These are phyloP conservation scores for Clarireedia hainanense DNA, from an alignment of 2,329 filamentous ascomycete species.

Conservation along the genomic window DNA sequence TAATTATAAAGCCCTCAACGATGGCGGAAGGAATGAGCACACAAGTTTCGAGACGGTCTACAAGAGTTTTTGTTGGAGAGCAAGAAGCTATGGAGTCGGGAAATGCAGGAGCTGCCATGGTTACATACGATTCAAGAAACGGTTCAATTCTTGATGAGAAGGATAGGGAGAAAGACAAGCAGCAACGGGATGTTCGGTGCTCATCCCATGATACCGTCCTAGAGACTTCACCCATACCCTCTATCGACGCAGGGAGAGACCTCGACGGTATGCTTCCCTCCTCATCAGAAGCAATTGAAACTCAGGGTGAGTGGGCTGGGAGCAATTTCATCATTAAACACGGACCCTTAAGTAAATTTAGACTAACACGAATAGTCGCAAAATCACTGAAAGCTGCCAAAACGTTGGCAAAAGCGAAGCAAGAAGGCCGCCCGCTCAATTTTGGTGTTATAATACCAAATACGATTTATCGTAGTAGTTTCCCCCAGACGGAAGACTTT, in stretches of 20 bases:
- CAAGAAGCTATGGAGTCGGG: slow-evolving; percentile 9
- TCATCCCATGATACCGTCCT: slow-evolving; percentile 5
- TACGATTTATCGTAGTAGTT: slow-evolving; percentile 70
- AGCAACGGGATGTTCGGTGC: slow-evolving; percentile 1
- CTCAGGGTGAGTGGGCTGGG: slow-evolving; percentile 14
- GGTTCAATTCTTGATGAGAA: slow-evolving; percentile 9
- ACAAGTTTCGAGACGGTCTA: slow-evolving; percentile 18
- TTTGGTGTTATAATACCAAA: slow-evolving; percentile 68
- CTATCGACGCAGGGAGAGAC: slow-evolving; percentile 14
- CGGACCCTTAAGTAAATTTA: too few species aligned
- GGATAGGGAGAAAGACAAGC: slow-evolving; percentile 8
- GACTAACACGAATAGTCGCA: slow-evolving; percentile 14
- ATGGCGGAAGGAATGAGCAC: slow-evolving; percentile 11
- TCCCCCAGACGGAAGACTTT: slow-evolving; percentile 64
- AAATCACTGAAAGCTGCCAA: slow-evolving; percentile 13
- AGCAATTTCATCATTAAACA: background rate
- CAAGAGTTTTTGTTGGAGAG: slow-evolving; percentile 16
- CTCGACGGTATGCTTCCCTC: slow-evolving; percentile 13
- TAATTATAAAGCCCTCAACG: slow-evolving; percentile 1
- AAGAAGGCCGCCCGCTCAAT: slow-evolving; percentile 48
- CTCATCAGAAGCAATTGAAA: slow-evolving; percentile 12
- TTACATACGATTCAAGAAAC: slow-evolving; percentile 6
- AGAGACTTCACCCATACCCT: slow-evolving; percentile 4
- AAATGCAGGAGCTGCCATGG: background rate
- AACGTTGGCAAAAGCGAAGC: slow-evolving; percentile 11